These are phyloP conservation scores for Sugiyamaella floridensis DNA, from an alignment of 805 yeast species.

Conservation along the genomic window DNA sequence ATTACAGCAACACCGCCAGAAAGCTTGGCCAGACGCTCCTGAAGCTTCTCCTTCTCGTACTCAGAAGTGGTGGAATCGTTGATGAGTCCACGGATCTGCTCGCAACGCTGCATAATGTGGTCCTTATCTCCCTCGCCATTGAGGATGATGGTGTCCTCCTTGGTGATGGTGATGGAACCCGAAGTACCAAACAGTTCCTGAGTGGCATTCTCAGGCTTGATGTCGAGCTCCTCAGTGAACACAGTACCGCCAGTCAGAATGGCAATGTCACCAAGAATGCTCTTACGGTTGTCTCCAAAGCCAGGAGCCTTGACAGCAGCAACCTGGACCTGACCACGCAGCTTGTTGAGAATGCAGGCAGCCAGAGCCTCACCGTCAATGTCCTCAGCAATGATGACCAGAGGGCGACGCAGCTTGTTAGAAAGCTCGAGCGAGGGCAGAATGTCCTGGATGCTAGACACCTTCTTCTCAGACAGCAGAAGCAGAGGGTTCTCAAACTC, in stretches of 20 bases:
- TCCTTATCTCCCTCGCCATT: conserved; percentile 90
- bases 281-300: conserved; percentile 97
- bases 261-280: conserved; percentile 92
- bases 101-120: conserved; percentile 76
- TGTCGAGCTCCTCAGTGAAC: conserved; percentile 84
- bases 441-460: conserved; percentile 82
- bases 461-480: conserved; percentile 85
- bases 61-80: conserved; percentile 66
- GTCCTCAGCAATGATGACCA: conserved; percentile 90
- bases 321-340: conserved; percentile 97
- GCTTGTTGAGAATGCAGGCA: conserved; percentile 92
- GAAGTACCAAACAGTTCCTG: conserved; percentile 83
- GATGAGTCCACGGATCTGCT: conserved; percentile 81
- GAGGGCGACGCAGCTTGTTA: conserved; percentile 87
- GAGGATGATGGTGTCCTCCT: conserved; percentile 89
- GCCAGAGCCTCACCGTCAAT: conserved; percentile 98
- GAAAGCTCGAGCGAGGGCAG: conserved; percentile 90
- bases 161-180: conserved; percentile 86
- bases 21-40: conserved; percentile 93
- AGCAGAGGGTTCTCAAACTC: conserved; percentile 92
- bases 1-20: conserved; percentile 98
- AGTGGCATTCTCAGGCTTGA: conserved; percentile 93
- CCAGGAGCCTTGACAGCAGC: conserved; percentile 98
- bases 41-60: conserved; percentile 94
- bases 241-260: conserved; percentile 88